Conservation (phyloP, 2,329 filamentous ascomycete genomes). For the Thermoascus crustaceus region DNA sequence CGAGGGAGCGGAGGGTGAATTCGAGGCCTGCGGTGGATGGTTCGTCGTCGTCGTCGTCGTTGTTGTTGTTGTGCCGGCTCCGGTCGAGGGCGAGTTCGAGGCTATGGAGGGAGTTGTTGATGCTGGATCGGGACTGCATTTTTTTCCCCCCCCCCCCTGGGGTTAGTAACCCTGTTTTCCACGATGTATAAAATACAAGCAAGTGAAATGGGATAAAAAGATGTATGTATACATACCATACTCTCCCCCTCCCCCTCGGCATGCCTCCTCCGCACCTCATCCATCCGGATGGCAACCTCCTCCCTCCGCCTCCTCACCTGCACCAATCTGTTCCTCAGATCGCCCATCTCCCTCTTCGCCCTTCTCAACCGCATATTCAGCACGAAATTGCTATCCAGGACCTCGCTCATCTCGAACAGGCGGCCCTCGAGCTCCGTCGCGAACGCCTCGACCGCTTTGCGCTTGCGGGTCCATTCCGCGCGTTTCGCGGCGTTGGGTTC, state of each 20-base stretch:
- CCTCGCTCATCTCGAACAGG: conserved; percentile 44
- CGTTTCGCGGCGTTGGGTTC: conserved; percentile 32
- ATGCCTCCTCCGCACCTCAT: conserved; percentile 39
- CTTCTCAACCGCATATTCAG: conserved; percentile 39
- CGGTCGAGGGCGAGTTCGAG: conserved; percentile 36
- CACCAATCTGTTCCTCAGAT: conserved; percentile 41
- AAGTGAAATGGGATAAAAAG: not conserved
- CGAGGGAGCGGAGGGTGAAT: conserved; percentile 35
- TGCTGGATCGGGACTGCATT: conserved; percentile 28
- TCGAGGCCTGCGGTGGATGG: conserved; percentile 30
- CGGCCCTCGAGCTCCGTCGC: conserved; percentile 41
- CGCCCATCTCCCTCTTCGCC: conserved; percentile 38
- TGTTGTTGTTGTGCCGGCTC: conserved; percentile 22
- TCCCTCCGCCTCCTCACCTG: conserved; percentile 42
- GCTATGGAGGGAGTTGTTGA: conserved; percentile 36
- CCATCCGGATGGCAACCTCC: conserved; percentile 42
- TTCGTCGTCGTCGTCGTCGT: conserved; percentile 5
- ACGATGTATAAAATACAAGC: not conserved
- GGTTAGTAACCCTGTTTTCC: not conserved
- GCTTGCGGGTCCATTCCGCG: conserved; percentile 36
- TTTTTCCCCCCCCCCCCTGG: too few species aligned
- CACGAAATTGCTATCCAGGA: conserved; percentile 43
- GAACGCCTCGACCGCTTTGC: conserved; percentile 42
- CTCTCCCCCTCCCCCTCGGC: conserved; percentile 30
- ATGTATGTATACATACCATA: conserved; percentile 19